Conservation (phyloP, 306 rosid species). For the Rosa rugosa region DNA sequence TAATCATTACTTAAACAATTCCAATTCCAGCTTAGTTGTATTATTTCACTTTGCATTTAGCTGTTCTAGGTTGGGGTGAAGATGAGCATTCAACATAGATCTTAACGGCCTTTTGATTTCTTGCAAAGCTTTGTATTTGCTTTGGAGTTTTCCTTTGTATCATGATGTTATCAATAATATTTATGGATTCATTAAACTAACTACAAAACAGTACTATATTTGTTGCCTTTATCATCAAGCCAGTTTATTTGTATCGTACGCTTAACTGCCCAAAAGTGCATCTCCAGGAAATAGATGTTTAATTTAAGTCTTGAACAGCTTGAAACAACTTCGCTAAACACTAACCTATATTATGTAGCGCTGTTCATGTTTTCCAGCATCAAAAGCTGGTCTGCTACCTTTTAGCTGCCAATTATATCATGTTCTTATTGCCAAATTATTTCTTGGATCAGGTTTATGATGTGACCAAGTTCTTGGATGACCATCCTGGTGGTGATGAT, state of each 20-base stretch:
- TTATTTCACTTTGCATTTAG: not conserved
- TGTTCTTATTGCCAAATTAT: not conserved
- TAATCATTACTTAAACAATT: not conserved
- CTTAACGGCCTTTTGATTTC: not conserved
- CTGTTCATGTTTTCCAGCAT: not conserved
- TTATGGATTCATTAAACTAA: not conserved
- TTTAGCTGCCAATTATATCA: not conserved
- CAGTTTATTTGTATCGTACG: not conserved
- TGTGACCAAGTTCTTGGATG: constrained; percentile 57
- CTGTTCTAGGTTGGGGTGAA: not conserved
- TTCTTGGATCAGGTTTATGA: constrained; percentile 42
- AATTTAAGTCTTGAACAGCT: not conserved
- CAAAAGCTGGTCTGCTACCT: not conserved
- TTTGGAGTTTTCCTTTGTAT: not conserved
- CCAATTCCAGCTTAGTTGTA: not conserved
- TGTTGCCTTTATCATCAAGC: not conserved
- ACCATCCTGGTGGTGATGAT: constrained; percentile 66
- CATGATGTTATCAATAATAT: not conserved
- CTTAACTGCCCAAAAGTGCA: not conserved
- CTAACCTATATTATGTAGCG: not conserved
- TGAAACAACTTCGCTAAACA: not conserved
- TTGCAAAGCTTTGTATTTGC: not conserved
- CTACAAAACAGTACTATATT: not conserved
- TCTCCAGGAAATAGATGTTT: not conserved
- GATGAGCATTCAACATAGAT: not conserved